These are phyloP conservation scores for Triticum aestivum DNA, from an alignment of 176 grass and related monocot species.

Conservation along the genomic window IWGSC_CS_RefSeq_v2.1 NC_057806.1:338378345-338378844, in stretches of 20 bases:
- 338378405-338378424: slow-evolving; percentile 82
- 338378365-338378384: slow-evolving; percentile 65
- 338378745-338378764: slow-evolving; percentile 79
- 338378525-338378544: slow-evolving; percentile 85
- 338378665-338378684: slow-evolving; percentile 46
- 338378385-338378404: not conserved
- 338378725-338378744: slow-evolving; percentile 61
- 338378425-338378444: slow-evolving; percentile 15
- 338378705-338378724: not conserved
- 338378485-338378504: not conserved
- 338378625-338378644: slow-evolving; percentile 72
- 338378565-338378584: slow-evolving; percentile 58
- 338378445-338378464: not conserved
- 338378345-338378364: slow-evolving; percentile 56
- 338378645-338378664: slow-evolving; percentile 48
- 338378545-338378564: slow-evolving; percentile 64
- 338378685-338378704: slow-evolving; percentile 26
- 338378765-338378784: slow-evolving; percentile 59
- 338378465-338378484: not conserved
- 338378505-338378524: slow-evolving; percentile 45
- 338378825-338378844: slow-evolving; percentile 55
- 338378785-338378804: slow-evolving; percentile 59
- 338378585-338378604: slow-evolving; percentile 74
- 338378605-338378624: slow-evolving; percentile 74
- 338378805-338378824: slow-evolving; percentile 78